These are phyloP conservation scores for Choanephora cucurbitarum DNA, from an alignment of 371 early-diverging fungal species.

Conservation along the genomic window DNA sequence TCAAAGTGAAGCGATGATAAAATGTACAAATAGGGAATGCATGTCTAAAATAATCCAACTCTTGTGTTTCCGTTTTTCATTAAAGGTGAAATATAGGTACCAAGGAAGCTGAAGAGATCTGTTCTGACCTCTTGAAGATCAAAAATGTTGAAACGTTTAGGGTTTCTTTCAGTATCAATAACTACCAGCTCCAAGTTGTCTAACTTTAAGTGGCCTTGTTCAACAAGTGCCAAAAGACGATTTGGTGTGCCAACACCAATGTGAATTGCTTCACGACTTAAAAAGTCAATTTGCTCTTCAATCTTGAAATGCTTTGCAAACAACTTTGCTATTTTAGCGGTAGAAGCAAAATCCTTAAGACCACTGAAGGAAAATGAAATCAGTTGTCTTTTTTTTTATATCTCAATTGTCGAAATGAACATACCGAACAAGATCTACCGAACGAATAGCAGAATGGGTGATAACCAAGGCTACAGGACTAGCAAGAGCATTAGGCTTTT, in stretches of 20 bases:
- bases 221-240: constrained; percentile 70
- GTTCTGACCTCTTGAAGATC: constrained; percentile 73
- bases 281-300: constrained; percentile 65
- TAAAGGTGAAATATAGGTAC: constrained; percentile 32
- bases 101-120: constrained; percentile 63
- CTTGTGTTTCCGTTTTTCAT: constrained; percentile 40
- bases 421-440: constrained; percentile 68
- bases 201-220: constrained; percentile 63
- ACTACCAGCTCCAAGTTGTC: constrained; percentile 69
- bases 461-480: constrained; percentile 74
- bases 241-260: constrained; percentile 86
- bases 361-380: too few species aligned
- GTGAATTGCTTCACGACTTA: constrained; percentile 63
- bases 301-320: constrained; percentile 89
- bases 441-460: constrained; percentile 75
- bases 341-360: constrained; percentile 39
- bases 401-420: not conserved
- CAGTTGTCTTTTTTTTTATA: too few species aligned
- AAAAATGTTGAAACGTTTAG: constrained; percentile 77
- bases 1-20: too few species aligned
- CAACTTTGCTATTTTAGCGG: constrained; percentile 73
- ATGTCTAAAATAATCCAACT: constrained; percentile 41
- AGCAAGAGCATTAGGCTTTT: constrained; percentile 52
- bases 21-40: too few species aligned
- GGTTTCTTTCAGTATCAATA: constrained; percentile 73